Evolutionary conservation across 2,329 filamentous ascomycete genomes (phyloP).

Genomic region (Cladorrhinum sp.): DNA sequence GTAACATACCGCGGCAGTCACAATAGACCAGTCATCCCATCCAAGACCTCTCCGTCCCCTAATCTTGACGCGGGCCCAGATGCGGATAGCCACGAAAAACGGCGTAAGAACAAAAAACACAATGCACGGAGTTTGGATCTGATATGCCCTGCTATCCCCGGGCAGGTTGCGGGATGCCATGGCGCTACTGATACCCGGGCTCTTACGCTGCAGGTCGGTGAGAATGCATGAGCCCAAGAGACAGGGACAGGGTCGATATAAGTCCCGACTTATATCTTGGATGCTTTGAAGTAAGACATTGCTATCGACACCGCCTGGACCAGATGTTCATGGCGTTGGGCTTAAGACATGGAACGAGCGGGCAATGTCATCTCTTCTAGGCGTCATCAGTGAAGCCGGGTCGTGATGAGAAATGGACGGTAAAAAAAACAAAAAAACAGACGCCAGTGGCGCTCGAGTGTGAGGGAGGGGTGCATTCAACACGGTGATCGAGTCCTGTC

Average conservation of each 20-base stretch:
- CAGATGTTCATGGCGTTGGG: not conserved
- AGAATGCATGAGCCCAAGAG: not conserved
- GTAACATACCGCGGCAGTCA: conserved; percentile 28
- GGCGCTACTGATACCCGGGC: not conserved
- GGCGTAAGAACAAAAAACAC: conserved; percentile 44
- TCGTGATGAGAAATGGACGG: not conserved
- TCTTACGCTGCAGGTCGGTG: not conserved
- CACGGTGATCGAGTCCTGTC: not conserved
- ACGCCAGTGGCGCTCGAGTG: not conserved
- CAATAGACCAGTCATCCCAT: conserved; percentile 42
- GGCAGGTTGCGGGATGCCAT: conserved; percentile 33
- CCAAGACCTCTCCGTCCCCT: conserved; percentile 36
- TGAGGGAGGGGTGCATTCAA: not conserved
- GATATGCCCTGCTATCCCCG: conserved; percentile 37
- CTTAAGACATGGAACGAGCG: not conserved
- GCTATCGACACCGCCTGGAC: not conserved
- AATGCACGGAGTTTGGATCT: conserved; percentile 39
- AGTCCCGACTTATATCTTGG: not conserved
- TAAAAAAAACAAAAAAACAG: not conserved
- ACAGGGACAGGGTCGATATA: not conserved
- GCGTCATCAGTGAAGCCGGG: not conserved
- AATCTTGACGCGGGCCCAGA: conserved; percentile 40
- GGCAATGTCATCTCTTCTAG: not conserved
- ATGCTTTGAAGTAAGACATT: not conserved
- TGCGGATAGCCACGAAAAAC: conserved; percentile 38